Percentiles rank a stretch among this genome's conserved stretches.
phyloP scores from a whole-genome alignment of 106 monocot genomes.

The Dendrobium huoshanense region DNA sequence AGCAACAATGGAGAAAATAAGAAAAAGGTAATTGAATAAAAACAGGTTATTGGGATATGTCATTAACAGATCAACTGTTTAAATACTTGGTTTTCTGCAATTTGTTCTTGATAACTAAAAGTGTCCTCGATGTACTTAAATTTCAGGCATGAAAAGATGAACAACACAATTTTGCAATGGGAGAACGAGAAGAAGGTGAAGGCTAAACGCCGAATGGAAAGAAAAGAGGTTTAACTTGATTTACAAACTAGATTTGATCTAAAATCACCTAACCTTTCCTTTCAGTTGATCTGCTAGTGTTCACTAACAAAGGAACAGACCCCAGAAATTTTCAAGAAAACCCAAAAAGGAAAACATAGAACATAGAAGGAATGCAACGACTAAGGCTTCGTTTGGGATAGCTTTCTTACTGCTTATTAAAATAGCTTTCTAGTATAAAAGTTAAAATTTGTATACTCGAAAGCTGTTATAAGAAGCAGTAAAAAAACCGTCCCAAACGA shows the following conservation, averaged over 20 bases:
- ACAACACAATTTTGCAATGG: conserved; percentile 36
- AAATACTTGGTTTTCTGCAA: background rate
- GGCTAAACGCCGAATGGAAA: conserved; percentile 27
- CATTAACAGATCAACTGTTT: background rate
- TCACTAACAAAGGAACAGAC: background rate
- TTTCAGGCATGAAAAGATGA: conserved; percentile 35
- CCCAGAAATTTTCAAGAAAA: background rate
- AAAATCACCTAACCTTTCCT: background rate
- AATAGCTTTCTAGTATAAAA: too few species aligned
- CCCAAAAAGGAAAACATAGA: background rate
- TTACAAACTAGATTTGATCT: background rate
- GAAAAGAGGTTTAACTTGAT: conserved; percentile 35
- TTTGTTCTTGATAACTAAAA: background rate
- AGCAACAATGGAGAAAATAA: conserved; percentile 35
- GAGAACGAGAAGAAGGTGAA: conserved; percentile 52
- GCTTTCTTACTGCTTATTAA: too few species aligned
- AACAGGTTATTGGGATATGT: background rate
- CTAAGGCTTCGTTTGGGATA: background rate
- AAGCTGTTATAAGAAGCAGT: too few species aligned
- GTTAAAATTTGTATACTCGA: too few species aligned
- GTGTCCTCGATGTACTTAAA: background rate
- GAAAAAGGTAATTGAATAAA: conserved; percentile 16
- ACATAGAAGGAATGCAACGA: background rate
- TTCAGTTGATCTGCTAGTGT: background rate
- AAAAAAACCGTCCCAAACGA: too few species aligned